A percentile compares a stretch with the other conserved stretches of the same genome.
Conservation (phyloP, 345 rosid genomes). For the Brassica cretica region DNA sequence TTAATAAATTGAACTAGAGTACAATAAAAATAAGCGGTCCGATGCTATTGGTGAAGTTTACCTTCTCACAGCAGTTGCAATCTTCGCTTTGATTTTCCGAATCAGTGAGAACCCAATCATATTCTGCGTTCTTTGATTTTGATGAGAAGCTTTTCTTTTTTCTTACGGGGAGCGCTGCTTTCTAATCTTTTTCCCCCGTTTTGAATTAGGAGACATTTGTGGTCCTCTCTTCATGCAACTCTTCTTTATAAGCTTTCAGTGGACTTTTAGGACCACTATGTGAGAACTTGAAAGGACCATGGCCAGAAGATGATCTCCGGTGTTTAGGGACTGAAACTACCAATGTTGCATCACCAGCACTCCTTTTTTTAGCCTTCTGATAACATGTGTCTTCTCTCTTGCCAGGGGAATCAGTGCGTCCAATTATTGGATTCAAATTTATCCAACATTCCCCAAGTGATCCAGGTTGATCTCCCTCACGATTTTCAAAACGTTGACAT, state of each 20-base stretch:
- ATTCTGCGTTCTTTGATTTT: constrained; percentile 27
- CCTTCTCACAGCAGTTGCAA: constrained; percentile 59
- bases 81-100: constrained; percentile 39
- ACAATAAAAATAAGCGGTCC: not conserved
- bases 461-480: constrained; percentile 91
- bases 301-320: constrained; percentile 60
- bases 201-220: constrained; percentile 29
- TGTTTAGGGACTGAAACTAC: constrained; percentile 72
- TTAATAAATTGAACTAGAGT: constrained; percentile 12
- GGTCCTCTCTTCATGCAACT: constrained; percentile 40
- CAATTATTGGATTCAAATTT: constrained; percentile 79
- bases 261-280: constrained; percentile 40
- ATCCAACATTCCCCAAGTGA: constrained; percentile 42
- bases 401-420: constrained; percentile 54
- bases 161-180: constrained; percentile 42
- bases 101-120: too few relatives aligned
- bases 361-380: constrained; percentile 58
- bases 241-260: not conserved
- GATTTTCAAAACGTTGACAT: constrained; percentile 83
- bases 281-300: constrained; percentile 55
- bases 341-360: constrained; percentile 50
- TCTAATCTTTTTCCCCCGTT: constrained; percentile 28
- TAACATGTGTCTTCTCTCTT: constrained; percentile 44
- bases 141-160: constrained; percentile 46
- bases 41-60: constrained; percentile 33